phyloP scores from a whole-genome alignment of 2,329 filamentous ascomycete species.

The Cryphonectria japonica region DNA sequence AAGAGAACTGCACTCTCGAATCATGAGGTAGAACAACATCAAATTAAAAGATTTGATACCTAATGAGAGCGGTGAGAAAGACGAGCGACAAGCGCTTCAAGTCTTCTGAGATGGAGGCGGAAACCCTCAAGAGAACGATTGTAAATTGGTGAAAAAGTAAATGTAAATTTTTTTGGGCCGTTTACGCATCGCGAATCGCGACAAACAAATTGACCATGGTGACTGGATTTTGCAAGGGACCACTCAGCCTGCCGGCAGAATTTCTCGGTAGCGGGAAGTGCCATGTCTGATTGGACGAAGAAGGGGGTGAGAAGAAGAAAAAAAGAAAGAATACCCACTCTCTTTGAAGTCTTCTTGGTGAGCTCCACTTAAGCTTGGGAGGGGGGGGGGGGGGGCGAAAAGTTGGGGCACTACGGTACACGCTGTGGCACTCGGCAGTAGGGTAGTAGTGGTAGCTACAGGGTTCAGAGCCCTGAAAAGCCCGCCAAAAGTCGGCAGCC shows the following conservation, averaged over 20 bases:
- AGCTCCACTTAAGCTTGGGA: neutral
- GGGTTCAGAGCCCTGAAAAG: neutral
- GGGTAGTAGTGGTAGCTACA: neutral
- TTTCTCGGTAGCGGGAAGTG: neutral
- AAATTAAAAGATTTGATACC: neutral
- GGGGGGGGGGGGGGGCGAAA: neutral
- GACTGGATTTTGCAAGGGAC: neutral
- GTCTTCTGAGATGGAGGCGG: neutral
- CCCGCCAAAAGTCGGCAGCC: neutral
- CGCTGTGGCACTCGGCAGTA: neutral
- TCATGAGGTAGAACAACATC: constrained; percentile 16
- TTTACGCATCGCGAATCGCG: neutral
- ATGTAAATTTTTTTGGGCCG: neutral
- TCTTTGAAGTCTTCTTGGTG: neutral
- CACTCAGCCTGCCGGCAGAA: neutral
- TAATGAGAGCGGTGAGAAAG: neutral
- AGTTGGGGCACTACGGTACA: neutral
- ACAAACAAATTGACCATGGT: neutral
- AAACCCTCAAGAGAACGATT: neutral
- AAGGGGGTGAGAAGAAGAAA: too few relatives aligned
- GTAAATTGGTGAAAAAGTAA: neutral
- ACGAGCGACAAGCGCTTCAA: neutral
- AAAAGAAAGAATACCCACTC: neutral
- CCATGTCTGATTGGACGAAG: constrained; percentile 6
- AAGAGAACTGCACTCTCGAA: constrained; percentile 7